phyloP scores from a whole-genome alignment of 495 filamentous ascomycete genomes.

The Podospora appendiculata region DNA sequence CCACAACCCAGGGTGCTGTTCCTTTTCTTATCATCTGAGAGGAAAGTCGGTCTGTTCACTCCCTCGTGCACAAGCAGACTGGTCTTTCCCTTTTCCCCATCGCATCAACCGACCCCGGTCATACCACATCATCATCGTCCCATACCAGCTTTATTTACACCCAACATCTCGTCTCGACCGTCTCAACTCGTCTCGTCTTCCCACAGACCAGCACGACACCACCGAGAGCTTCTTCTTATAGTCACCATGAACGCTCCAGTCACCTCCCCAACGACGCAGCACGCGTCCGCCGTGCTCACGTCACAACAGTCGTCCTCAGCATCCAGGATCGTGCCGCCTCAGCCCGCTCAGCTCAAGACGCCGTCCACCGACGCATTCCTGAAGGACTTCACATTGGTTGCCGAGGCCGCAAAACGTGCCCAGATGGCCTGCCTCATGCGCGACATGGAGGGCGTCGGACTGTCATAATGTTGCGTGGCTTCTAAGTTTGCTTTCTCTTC shows the following conservation, averaged over 20 bases:
- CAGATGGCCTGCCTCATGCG: constrained; percentile 81
- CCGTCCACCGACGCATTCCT: constrained; percentile 56
- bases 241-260: constrained; percentile 30
- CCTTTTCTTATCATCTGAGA: too few species aligned
- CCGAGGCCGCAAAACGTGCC: constrained; percentile 91
- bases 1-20: too few species aligned
- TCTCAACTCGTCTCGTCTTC: background rate
- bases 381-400: constrained; percentile 75
- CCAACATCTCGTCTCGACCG: background rate
- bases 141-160: too few species aligned
- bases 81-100: too few species aligned
- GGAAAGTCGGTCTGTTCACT: too few species aligned
- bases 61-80: too few species aligned
- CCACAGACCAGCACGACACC: background rate
- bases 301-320: constrained; percentile 14
- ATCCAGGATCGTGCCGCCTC: constrained; percentile 26
- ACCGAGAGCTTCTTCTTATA: background rate
- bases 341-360: constrained; percentile 23
- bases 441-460: constrained; percentile 63
- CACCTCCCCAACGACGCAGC: constrained; percentile 20
- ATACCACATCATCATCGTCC: too few species aligned
- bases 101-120: too few species aligned
- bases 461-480: constrained; percentile 28
- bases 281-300: constrained; percentile 19
- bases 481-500: background rate